These are phyloP conservation scores for Bolboschoenoplectus hybrid DNA, from an alignment of 202 grass and related monocot species.

Conservation along the genomic window DNA sequence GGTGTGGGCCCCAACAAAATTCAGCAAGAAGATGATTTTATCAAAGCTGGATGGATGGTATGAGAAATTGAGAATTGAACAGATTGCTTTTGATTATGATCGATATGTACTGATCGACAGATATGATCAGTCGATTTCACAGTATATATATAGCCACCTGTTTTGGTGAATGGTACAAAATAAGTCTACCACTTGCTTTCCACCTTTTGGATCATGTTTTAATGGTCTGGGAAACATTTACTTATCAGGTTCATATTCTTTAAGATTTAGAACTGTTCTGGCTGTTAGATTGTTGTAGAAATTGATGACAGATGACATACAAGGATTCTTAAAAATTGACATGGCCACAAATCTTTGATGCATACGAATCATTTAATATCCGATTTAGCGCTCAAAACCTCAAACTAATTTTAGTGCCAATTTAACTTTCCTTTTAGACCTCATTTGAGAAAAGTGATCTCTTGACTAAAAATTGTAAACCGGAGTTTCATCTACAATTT, in stretches of 20 bases:
- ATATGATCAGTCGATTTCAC: neutral
- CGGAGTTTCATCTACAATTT: neutral
- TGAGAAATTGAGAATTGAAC: neutral
- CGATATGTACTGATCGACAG: neutral
- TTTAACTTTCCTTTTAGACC: too few relatives aligned
- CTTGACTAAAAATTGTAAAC: neutral
- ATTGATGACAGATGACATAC: neutral
- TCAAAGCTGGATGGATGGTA: constrained; percentile 10
- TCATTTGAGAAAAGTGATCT: too few relatives aligned
- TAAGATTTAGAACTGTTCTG: neutral
- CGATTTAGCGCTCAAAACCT: too few relatives aligned
- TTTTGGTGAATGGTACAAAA: neutral
- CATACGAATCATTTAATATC: neutral
- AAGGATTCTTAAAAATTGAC: neutral
- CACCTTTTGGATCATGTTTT: neutral
- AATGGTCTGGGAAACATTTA: neutral
- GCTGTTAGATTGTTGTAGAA: neutral
- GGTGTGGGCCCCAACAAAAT: neutral
- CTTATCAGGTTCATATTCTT: neutral
- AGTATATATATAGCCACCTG: neutral
- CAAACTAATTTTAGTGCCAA: neutral
- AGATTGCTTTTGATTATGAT: neutral
- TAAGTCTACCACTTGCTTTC: neutral
- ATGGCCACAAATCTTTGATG: neutral
- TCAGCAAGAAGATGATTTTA: neutral